These are phyloP conservation scores for Fusarium mundagurra DNA, from an alignment of 2,329 filamentous ascomycete genomes.

Conservation along the genomic window DNA sequence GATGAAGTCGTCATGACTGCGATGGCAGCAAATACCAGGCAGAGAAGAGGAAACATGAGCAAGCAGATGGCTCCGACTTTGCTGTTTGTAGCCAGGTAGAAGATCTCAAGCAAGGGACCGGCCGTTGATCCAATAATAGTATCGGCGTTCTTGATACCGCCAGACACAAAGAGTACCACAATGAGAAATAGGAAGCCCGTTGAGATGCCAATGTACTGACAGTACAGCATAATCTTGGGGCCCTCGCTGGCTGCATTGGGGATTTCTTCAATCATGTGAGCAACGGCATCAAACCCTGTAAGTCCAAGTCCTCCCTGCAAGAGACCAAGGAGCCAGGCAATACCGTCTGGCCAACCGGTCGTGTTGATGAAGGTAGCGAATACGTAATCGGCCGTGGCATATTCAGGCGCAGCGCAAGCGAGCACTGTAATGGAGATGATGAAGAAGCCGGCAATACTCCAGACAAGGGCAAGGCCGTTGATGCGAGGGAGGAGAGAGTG, in stretches of 20 bases:
- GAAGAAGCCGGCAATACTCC: constrained; percentile 74
- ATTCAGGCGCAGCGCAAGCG: constrained; percentile 71
- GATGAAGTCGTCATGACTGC: constrained; percentile 73
- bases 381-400: constrained; percentile 48
- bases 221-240: constrained; percentile 58
- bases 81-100: constrained; percentile 69
- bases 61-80: constrained; percentile 70
- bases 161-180: constrained; percentile 71
- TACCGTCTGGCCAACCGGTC: constrained; percentile 48
- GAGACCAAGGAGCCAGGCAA: constrained; percentile 48
- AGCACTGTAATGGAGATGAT: constrained; percentile 76
- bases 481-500: constrained; percentile 52
- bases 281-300: constrained; percentile 49
- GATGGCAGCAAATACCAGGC: constrained; percentile 70
- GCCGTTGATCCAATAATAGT: constrained; percentile 61
- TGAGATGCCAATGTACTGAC: constrained; percentile 69
- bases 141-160: constrained; percentile 58
- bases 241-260: constrained; percentile 45
- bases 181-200: constrained; percentile 72
- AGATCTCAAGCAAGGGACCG: constrained; percentile 69
- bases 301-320: constrained; percentile 47
- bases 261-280: constrained; percentile 50
- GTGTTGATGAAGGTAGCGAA: constrained; percentile 47
- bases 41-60: constrained; percentile 73
- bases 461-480: constrained; percentile 74